These are phyloP conservation scores for Circinella minor DNA, from an alignment of 371 early-diverging fungal species.

Conservation along the genomic window DNA sequence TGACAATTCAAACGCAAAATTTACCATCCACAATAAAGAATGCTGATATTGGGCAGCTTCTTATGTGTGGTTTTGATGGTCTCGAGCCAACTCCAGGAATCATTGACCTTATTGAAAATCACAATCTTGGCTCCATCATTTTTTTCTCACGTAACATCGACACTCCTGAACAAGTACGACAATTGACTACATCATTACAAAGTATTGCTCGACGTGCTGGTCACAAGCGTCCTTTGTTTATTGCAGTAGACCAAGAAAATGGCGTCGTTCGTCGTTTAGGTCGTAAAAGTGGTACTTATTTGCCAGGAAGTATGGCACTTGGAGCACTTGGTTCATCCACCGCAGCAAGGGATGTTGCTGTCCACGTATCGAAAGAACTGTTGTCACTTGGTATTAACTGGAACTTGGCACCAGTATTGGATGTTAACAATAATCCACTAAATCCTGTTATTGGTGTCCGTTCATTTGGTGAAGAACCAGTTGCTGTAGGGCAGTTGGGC, in stretches of 20 bases:
- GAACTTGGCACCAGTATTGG: slow-evolving; percentile 53
- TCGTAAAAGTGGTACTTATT: slow-evolving; percentile 36
- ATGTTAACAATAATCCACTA: slow-evolving; percentile 55
- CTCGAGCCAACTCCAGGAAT: slow-evolving; percentile 42
- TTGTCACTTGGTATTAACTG: slow-evolving; percentile 50
- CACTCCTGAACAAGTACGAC: slow-evolving; percentile 36
- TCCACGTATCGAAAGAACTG: slow-evolving; percentile 40
- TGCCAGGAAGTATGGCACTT: slow-evolving; percentile 52
- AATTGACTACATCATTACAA: slow-evolving; percentile 37
- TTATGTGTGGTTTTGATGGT: slow-evolving; percentile 55
- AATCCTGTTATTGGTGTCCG: slow-evolving; percentile 59
- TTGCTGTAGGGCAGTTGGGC: slow-evolving; percentile 36
- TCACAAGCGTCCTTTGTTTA: slow-evolving; percentile 44
- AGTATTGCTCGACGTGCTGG: slow-evolving; percentile 44
- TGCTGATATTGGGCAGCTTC: slow-evolving; percentile 36
- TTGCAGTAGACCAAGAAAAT: slow-evolving; percentile 57
- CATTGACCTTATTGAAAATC: slow-evolving; percentile 44
- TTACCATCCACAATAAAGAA: background rate
- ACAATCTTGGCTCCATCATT: slow-evolving; percentile 50
- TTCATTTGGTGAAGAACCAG: slow-evolving; percentile 48
- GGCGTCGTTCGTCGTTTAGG: slow-evolving; percentile 55
- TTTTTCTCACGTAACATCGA: slow-evolving; percentile 56
- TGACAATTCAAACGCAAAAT: background rate
- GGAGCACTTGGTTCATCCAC: slow-evolving; percentile 42
- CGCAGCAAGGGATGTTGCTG: slow-evolving; percentile 40